These are phyloP conservation scores for Microthlaspi erraticum DNA, from an alignment of 345 rosid genomes.

Conservation along the genomic window DNA sequence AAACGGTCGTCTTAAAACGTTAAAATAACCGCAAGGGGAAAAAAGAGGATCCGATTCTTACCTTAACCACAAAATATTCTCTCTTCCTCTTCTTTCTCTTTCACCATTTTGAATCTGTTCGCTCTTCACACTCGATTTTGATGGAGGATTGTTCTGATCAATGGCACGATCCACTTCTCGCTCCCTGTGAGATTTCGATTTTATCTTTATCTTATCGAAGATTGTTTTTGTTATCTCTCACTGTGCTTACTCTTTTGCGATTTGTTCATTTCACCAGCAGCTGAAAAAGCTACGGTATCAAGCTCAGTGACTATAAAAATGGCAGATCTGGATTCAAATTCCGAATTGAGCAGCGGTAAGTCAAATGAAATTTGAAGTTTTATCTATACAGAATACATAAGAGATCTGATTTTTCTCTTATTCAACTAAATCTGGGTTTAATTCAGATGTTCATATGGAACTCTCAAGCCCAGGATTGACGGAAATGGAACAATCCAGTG, in stretches of 20 bases:
- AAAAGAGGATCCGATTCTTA: conserved; percentile 21
- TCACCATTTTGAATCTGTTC: conserved; percentile 29
- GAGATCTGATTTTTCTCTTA: neutral
- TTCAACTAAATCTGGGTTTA: conserved; percentile 17
- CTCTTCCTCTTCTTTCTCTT: conserved; percentile 19
- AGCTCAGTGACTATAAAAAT: conserved; percentile 31
- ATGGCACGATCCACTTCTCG: conserved; percentile 58
- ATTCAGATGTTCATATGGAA: conserved; percentile 39
- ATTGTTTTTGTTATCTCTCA: neutral
- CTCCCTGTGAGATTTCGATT: conserved; percentile 40
- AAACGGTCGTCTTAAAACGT: conserved; percentile 47
- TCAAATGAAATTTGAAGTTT: neutral
- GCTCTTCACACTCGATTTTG: conserved; percentile 15
- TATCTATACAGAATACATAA: neutral
- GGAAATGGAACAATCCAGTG: conserved; percentile 17
- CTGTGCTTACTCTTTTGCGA: conserved; percentile 6
- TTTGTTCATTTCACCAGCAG: conserved; percentile 36
- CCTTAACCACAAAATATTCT: conserved; percentile 27
- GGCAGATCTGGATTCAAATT: conserved; percentile 51
- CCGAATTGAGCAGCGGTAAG: conserved; percentile 43
- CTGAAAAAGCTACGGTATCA: conserved; percentile 28
- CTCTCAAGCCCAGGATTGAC: conserved; percentile 32
- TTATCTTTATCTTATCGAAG: neutral
- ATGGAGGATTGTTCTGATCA: conserved; percentile 48
- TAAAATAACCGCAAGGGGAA: conserved; percentile 34